A percentile compares a stretch with the other conserved stretches of the same genome.
phyloP scores from a whole-genome alignment of 2,329 filamentous ascomycete species.

The Chaetomiaceae sp. region DNA sequence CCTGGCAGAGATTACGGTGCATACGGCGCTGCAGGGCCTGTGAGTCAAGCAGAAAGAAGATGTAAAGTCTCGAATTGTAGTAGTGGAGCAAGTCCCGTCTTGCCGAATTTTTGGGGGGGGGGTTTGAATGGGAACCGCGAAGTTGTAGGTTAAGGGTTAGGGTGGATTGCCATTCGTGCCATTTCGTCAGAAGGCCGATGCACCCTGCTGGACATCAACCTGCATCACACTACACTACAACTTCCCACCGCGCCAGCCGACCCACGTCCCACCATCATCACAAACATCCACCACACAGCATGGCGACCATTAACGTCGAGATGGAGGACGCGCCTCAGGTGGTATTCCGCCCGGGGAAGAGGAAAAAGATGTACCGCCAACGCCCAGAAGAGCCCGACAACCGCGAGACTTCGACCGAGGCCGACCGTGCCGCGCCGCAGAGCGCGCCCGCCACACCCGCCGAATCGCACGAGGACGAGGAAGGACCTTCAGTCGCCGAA shows the following conservation, averaged over 20 bases:
- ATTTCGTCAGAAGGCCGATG: not conserved
- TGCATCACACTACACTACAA: too few relatives aligned
- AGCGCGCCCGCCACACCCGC: not conserved
- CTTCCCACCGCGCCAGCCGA: not conserved
- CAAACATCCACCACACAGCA: slow-evolving; percentile 8
- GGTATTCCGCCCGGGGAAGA: slow-evolving; percentile 55
- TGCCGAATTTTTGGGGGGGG: too few relatives aligned
- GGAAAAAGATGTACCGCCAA: slow-evolving; percentile 56
- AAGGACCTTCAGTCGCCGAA: slow-evolving; percentile 44
- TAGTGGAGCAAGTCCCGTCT: too few relatives aligned
- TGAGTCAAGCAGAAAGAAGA: too few relatives aligned
- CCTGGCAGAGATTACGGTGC: too few relatives aligned
- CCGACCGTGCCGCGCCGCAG: slow-evolving; percentile 14
- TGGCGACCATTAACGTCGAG: slow-evolving; percentile 17
- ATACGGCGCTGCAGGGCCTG: too few relatives aligned
- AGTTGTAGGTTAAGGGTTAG: slow-evolving; percentile 1
- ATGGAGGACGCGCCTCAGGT: slow-evolving; percentile 34
- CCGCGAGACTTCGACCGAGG: slow-evolving; percentile 13
- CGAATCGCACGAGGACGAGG: slow-evolving; percentile 28
- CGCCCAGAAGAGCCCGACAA: slow-evolving; percentile 36
- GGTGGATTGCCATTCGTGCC: not conserved
- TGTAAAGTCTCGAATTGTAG: too few relatives aligned
- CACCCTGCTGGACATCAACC: slow-evolving; percentile 2
- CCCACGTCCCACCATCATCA: not conserved
- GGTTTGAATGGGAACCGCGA: not conserved